Base-by-base conservation (phyloP, 805 yeast species). In the Debaryomyces tyrocola region DNA sequence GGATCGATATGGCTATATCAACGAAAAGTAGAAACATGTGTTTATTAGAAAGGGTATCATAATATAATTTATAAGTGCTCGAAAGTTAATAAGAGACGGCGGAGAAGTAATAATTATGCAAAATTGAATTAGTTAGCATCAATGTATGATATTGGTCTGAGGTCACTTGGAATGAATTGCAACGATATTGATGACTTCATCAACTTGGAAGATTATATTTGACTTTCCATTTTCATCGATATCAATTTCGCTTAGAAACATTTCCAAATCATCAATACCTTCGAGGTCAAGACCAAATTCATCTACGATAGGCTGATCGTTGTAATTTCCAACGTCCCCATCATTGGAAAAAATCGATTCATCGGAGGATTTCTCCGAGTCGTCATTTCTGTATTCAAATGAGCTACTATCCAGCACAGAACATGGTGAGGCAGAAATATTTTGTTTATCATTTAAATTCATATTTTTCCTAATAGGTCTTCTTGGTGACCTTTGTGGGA, bases 151-250 rank as follows among this genome's bases (percentile, higher is more conserved):
- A 31, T n/a, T 6, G 34, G 17, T 31, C 14, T 2, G 34, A 6
- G 7, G 6, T 31, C 34, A 31, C 4, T 14, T 20, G 15, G 34
- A 20, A 21, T 45, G 44, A 14, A 46, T 11, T 8, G 55, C 57
- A 21, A 54, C 50, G 2, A 62, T 52, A 12, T 60, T 53, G n/a
- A 64, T 56, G 12, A 62, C 58, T 15, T 53, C 55, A 37, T 63
- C 64, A n/a, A 64, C 56, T 21, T 50, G 40, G 44, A 53, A 61
- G 12, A 63, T 50, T 41, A 51, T 37, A 17, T 41, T 42, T 12
- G 59, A 49, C 6, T 53, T 47, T n/a, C 53, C 60, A 6, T 46
- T 45, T 6, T 39, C 55, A 18, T 51, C 46, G 15, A 55, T 33
- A 9, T 58, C 57, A 17, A 60, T 37, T 35, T 61, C 62, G 6